Evolutionary conservation across 75 land plant species (phyloP).

Genomic region (Chamaecyparis obtusa): DNA sequence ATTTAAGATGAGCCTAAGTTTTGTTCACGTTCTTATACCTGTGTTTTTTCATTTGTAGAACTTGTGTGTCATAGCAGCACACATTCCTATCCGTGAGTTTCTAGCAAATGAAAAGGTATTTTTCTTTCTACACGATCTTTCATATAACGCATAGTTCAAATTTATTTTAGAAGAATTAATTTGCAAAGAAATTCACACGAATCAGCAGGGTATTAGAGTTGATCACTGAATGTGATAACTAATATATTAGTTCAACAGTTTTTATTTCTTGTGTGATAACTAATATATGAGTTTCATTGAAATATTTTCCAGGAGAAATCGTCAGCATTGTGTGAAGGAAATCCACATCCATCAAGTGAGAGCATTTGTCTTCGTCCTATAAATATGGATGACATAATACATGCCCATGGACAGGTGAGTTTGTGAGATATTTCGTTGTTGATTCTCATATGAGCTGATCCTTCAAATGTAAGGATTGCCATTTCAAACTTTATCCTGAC

Average conservation of each 20-base stretch:
- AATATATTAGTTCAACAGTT: too few relatives aligned
- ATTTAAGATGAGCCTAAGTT: background rate
- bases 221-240: too few relatives aligned
- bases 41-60: constrained; percentile 36
- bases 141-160: too few relatives aligned
- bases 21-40: background rate
- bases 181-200: too few relatives aligned
- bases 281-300: background rate
- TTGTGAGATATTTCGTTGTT: background rate
- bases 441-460: background rate
- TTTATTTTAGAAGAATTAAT: too few relatives aligned
- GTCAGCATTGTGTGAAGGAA: background rate
- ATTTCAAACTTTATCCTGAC: background rate
- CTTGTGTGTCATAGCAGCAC: constrained; percentile 84
- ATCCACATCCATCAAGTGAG: background rate
- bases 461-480: background rate
- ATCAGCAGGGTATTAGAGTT: too few relatives aligned
- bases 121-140: too few relatives aligned
- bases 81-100: constrained; percentile 76
- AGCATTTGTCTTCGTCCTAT: background rate
- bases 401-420: background rate
- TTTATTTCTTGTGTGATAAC: background rate
- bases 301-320: background rate
- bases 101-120: constrained; percentile 65
- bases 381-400: background rate